Evolutionary conservation across 331 rosid species (phyloP).

Genomic region (Dryas integrifolia): DNA sequence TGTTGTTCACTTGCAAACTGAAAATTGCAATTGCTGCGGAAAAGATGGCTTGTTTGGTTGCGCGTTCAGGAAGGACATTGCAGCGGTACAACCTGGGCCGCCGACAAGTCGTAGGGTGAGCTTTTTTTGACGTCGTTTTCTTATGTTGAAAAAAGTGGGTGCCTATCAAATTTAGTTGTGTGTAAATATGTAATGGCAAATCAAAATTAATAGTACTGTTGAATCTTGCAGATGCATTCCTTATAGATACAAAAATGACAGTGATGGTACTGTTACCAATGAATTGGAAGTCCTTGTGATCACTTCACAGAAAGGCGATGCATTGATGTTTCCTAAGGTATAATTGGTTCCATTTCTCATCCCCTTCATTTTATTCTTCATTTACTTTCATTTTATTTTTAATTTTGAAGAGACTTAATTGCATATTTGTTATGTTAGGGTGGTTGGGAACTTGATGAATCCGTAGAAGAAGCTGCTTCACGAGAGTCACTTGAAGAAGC

Average conservation of each 20-base stretch:
- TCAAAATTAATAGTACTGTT: not conserved
- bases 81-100: conserved; percentile 85
- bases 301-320: conserved; percentile 85
- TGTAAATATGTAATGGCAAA: too few relatives aligned
- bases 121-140: not conserved
- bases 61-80: conserved; percentile 84
- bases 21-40: not conserved
- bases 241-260: conserved; percentile 62
- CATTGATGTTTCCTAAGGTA: conserved; percentile 88
- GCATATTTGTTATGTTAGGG: conserved; percentile 41
- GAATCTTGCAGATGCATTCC: conserved; percentile 80
- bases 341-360: not conserved
- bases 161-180: too few relatives aligned
- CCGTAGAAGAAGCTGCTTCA: conserved; percentile 86
- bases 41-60: conserved; percentile 61
- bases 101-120: conserved; percentile 95
- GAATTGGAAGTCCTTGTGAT: conserved; percentile 78
- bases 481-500: conserved; percentile 97
- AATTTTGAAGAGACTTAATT: not conserved
- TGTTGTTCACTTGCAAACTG: not conserved
- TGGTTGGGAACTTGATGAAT: conserved; percentile 98
- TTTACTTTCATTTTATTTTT: not conserved
- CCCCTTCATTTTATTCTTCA: not conserved
- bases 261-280: conserved; percentile 36
- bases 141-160: not conserved